Conservation (phyloP, 768 basidiomycete genomes). For the Termitomyces heimii region DNA sequence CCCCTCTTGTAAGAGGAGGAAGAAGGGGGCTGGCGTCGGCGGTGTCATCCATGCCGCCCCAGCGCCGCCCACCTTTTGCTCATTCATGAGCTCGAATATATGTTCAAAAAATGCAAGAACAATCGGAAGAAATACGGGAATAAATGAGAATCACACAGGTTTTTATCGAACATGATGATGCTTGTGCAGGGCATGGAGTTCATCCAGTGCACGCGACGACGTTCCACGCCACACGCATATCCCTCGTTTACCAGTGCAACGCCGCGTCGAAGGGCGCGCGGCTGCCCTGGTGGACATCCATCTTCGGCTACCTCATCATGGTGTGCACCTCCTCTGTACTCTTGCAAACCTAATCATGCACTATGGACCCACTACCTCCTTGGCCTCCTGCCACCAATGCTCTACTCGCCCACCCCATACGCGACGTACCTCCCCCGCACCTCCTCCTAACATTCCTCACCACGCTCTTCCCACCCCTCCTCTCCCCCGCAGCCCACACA, state of each 20-base stretch:
- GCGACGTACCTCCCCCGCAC: conserved; percentile 46
- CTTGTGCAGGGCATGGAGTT: conserved; percentile 6
- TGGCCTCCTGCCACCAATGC: conserved; percentile 37
- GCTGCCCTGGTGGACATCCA: conserved; percentile 38
- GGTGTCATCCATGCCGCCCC: no score
- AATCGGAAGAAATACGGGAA: no score
- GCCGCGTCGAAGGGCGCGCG: conserved; percentile 13
- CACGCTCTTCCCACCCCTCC: conserved; percentile 23
- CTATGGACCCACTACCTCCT: conserved; percentile 37
- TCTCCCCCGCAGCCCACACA: conserved; percentile 17
- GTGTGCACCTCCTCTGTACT: conserved; percentile 13
- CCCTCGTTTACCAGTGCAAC: conserved; percentile 37
- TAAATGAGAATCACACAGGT: no score
- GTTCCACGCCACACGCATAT: conserved; percentile 41
- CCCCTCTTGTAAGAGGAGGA: no score
- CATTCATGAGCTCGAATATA: no score
- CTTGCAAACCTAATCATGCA: no score
- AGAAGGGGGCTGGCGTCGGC: no score
- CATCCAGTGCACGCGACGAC: conserved; percentile 29
- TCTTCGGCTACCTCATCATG: conserved; percentile 42
- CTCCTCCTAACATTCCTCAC: conserved; percentile 37
- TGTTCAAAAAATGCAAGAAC: no score
- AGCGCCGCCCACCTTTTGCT: no score
- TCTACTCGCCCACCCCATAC: conserved; percentile 39
- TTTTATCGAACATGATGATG: no score